These are phyloP conservation scores for Claviceps digitariae DNA, from an alignment of 2,329 filamentous ascomycete species.

Conservation along the genomic window DNA sequence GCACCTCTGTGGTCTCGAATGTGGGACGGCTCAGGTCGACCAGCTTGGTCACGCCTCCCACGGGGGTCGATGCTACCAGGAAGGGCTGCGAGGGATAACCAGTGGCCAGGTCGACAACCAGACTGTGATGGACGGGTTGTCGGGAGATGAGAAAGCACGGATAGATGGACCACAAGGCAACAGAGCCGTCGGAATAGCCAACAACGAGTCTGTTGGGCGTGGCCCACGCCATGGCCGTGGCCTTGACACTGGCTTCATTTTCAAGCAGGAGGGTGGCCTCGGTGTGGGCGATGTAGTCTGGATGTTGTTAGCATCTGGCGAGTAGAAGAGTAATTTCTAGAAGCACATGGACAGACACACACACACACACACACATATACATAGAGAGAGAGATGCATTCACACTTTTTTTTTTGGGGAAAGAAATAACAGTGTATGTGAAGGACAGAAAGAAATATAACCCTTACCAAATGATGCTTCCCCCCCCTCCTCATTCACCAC, in stretches of 20 bases:
- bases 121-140: conserved; percentile 38
- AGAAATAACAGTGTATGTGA: too few relatives aligned
- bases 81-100: conserved; percentile 44
- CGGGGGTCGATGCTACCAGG: conserved; percentile 38
- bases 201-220: conserved; percentile 40
- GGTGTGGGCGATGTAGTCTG: background rate
- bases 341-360: too few relatives aligned
- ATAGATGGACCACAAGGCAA: conserved; percentile 42
- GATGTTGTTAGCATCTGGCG: background rate
- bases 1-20: conserved; percentile 39
- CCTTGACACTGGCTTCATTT: conserved; percentile 32
- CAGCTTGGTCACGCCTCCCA: conserved; percentile 39
- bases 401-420: too few relatives aligned
- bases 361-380: too few relatives aligned
- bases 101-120: conserved; percentile 40
- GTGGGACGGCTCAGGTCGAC: conserved; percentile 39
- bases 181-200: conserved; percentile 42
- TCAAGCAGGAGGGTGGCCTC: conserved; percentile 28
- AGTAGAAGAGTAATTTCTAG: background rate
- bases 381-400: too few relatives aligned
- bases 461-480: conserved; percentile 28
- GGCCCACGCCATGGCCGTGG: conserved; percentile 41
- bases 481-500: conserved; percentile 20
- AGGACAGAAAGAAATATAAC: background rate
- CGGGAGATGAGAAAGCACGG: conserved; percentile 36